Conservation (phyloP, 129 eudicot genomes). For the Artemisia argyi region DNA sequence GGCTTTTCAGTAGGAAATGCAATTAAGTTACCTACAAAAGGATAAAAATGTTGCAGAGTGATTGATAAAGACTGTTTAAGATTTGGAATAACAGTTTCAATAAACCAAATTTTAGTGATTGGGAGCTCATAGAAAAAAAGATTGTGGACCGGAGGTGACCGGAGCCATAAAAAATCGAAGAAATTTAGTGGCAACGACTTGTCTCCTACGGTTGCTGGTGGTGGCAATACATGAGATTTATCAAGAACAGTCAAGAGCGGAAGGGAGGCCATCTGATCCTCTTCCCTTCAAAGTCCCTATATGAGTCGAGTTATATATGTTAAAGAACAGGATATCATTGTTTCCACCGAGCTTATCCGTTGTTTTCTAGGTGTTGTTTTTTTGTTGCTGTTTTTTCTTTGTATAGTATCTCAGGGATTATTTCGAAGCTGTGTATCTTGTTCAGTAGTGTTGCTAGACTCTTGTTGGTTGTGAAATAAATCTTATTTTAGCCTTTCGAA, state of each 20-base stretch:
- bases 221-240: neutral
- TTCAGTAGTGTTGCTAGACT: too few species aligned
- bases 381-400: too few species aligned
- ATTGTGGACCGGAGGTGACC: constrained; percentile 37
- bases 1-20: constrained; percentile 19
- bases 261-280: neutral
- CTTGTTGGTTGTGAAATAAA: too few species aligned
- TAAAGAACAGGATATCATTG: too few species aligned
- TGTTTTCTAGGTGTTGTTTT: too few species aligned
- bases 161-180: constrained; percentile 34
- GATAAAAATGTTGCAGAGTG: constrained; percentile 41
- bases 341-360: too few species aligned
- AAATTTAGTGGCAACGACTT: neutral
- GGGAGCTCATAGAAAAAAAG: constrained; percentile 39
- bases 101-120: constrained; percentile 28
- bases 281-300: too few species aligned
- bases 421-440: too few species aligned
- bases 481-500: too few species aligned
- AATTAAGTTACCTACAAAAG: constrained; percentile 31
- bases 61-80: constrained; percentile 34
- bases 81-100: constrained; percentile 1
- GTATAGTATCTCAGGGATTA: too few species aligned
- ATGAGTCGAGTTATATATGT: too few species aligned
- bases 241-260: neutral
- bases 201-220: neutral